These are phyloP conservation scores for Russula lepida DNA, from an alignment of 768 basidiomycete genomes.

Conservation along the genomic window DNA sequence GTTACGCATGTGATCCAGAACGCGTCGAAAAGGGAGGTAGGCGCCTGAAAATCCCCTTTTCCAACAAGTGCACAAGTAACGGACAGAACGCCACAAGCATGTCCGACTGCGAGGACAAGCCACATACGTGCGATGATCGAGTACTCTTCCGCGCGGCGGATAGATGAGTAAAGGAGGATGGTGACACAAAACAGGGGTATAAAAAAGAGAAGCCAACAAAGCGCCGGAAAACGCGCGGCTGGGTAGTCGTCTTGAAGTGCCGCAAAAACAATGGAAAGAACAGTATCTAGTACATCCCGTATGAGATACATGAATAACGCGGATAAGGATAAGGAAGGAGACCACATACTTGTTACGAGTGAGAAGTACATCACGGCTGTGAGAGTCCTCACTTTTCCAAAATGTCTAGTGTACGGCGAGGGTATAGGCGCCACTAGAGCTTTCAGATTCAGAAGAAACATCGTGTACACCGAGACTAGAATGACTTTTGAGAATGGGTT, in stretches of 20 bases:
- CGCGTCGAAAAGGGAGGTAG: constrained; percentile 16
- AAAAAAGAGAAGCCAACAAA: constrained; percentile 17
- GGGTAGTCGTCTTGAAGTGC: constrained; percentile 16
- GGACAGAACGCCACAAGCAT: constrained; percentile 11
- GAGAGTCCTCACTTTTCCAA: constrained; percentile 1
- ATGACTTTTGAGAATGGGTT: not conserved
- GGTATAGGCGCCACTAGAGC: constrained; percentile 16
- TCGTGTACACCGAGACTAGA: constrained; percentile 9
- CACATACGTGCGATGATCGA: constrained; percentile 15
- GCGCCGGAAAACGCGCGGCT: constrained; percentile 8
- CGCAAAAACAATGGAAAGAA: constrained; percentile 11
- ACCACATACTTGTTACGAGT: constrained; percentile 4
- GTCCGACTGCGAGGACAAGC: constrained; percentile 13
- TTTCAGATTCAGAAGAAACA: constrained; percentile 13
- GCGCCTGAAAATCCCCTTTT: constrained; percentile 16
- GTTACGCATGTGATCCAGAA: constrained; percentile 12
- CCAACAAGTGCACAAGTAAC: constrained; percentile 8
- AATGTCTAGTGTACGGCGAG: not conserved
- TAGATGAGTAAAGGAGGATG: constrained; percentile 11
- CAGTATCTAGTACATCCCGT: not conserved
- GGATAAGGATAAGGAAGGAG: not conserved
- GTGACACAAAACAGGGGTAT: constrained; percentile 16
- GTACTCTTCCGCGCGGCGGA: constrained; percentile 2
- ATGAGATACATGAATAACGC: not conserved
- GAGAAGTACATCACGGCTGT: constrained; percentile 10